Conservation (phyloP, 345 rosid species). For the Euclidium syriacum region DNA sequence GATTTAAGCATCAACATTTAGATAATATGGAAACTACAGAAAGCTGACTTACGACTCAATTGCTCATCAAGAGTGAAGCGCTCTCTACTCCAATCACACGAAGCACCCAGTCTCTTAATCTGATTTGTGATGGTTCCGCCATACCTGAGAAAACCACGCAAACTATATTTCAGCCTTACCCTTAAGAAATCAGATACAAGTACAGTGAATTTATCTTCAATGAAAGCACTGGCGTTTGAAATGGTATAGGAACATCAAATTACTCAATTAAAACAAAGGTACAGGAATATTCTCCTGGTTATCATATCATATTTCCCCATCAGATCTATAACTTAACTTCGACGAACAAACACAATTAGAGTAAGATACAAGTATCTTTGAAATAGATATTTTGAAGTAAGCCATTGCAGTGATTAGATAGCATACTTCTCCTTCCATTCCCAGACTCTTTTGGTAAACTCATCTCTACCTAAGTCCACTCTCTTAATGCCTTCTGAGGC, state of each 20-base stretch:
- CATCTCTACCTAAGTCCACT: slow-evolving; percentile 74
- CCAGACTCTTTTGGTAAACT: slow-evolving; percentile 89
- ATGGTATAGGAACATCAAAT: background rate
- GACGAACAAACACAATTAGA: background rate
- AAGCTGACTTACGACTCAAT: slow-evolving; percentile 91
- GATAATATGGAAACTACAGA: slow-evolving; percentile 28
- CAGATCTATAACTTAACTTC: background rate
- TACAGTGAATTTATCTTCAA: background rate
- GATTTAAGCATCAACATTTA: background rate
- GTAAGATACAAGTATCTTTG: background rate
- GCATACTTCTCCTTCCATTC: slow-evolving; percentile 96
- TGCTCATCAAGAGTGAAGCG: slow-evolving; percentile 93
- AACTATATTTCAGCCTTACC: slow-evolving; percentile 15
- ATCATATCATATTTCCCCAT: background rate
- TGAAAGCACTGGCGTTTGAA: slow-evolving; percentile 1
- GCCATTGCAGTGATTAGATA: slow-evolving; percentile 12
- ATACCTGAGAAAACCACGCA: slow-evolving; percentile 48
- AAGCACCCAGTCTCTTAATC: slow-evolving; percentile 96
- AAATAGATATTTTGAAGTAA: background rate
- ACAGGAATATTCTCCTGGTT: background rate
- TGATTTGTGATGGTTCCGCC: slow-evolving; percentile 94
- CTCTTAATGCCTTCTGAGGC: slow-evolving; percentile 88
- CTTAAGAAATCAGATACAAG: slow-evolving; percentile 6
- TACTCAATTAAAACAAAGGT: background rate
- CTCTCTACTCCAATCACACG: slow-evolving; percentile 97